These are phyloP conservation scores for Leucoagaricus sp. DNA, from an alignment of 1,284 basidiomycete genomes.

Conservation along the genomic window DNA sequence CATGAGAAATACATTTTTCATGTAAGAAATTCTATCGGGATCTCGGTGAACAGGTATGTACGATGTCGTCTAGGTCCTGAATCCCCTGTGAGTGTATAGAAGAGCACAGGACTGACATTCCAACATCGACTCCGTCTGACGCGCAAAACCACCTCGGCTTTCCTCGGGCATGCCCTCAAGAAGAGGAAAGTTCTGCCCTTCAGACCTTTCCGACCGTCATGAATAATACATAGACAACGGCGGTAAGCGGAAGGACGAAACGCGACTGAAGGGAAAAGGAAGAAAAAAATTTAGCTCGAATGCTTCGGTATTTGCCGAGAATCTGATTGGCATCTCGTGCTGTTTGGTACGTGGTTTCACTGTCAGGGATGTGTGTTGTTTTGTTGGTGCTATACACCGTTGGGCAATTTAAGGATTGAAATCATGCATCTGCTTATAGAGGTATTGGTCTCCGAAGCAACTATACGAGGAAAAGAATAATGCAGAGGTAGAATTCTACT, in stretches of 20 bases:
- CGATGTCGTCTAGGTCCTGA: conserved; percentile 36
- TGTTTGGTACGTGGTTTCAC: not conserved
- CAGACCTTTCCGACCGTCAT: conserved; percentile 25
- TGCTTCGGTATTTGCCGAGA: conserved; percentile 1
- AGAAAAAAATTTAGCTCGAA: not conserved
- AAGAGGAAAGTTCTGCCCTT: conserved; percentile 44
- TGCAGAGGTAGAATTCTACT: too few species aligned
- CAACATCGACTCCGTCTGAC: conserved; percentile 37
- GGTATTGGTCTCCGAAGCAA: too few species aligned
- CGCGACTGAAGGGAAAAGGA: conserved; percentile 24
- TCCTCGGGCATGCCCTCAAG: conserved; percentile 39
- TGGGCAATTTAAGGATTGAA: too few species aligned
- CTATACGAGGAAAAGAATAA: too few species aligned
- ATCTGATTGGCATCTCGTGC: not conserved
- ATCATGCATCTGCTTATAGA: too few species aligned
- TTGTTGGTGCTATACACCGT: too few species aligned
- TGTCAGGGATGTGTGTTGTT: too few species aligned
- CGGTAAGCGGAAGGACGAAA: conserved; percentile 33
- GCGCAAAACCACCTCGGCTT: conserved; percentile 51
- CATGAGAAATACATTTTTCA: too few species aligned
- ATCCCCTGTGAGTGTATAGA: conserved; percentile 19
- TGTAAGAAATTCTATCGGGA: too few species aligned
- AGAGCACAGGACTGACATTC: conserved; percentile 32
- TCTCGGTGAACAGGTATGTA: conserved; percentile 19
- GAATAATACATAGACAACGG: conserved; percentile 29